Conservation (phyloP, 208 protist species). For the Herpetomonas samuelpessoai region DNA sequence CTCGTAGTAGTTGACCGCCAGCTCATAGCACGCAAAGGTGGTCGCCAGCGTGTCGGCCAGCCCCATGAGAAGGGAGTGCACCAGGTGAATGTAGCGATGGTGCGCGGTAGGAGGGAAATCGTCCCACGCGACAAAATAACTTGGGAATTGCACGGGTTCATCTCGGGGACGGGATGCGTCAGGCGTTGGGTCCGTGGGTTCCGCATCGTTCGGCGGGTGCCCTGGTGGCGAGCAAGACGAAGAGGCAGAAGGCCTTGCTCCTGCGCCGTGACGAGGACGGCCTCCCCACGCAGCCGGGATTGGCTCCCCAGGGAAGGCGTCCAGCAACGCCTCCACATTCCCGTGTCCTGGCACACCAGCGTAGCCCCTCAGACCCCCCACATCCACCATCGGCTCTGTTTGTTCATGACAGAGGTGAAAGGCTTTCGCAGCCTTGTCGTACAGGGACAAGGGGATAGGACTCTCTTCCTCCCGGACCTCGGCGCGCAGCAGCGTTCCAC, state of each 20-base stretch:
- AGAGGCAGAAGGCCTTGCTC: too few species aligned
- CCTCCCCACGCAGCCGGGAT: too few species aligned
- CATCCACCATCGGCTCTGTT: background rate
- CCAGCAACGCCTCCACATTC: background rate
- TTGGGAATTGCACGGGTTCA: background rate
- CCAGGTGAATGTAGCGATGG: background rate
- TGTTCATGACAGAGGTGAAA: background rate
- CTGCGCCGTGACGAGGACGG: too few species aligned
- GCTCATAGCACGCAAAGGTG: conserved; percentile 9
- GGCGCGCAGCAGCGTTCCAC: conserved; percentile 13
- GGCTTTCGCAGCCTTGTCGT: conserved; percentile 1
- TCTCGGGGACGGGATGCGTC: background rate
- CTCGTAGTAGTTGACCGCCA: conserved; percentile 19
- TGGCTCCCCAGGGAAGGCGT: too few species aligned
- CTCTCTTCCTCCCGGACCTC: background rate
- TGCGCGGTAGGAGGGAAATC: background rate
- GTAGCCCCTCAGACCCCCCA: background rate
- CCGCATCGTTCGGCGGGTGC: background rate
- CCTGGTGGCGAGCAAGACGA: background rate
- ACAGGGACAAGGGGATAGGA: conserved; percentile 5
- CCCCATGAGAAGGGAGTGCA: conserved; percentile 1
- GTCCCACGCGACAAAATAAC: background rate
- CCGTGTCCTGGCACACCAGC: background rate
- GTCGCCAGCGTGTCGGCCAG: conserved; percentile 10
- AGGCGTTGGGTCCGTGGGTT: too few species aligned